Conservation (phyloP, 108 stramenopile species). For the Epithemia pelagica region DNA sequence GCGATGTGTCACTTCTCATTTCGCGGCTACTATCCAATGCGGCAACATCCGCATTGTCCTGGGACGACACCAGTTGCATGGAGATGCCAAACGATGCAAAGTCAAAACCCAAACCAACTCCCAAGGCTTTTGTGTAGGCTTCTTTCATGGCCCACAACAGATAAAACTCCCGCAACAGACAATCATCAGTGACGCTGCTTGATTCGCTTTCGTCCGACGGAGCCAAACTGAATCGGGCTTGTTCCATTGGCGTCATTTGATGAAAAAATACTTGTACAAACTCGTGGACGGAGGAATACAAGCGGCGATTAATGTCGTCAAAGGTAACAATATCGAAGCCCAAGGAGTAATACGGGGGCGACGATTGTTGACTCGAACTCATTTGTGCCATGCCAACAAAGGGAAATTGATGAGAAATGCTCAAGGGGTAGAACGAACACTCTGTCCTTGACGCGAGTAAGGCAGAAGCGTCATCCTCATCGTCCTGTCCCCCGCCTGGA, state of each 20-base stretch:
- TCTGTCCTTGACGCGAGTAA: slow-evolving; percentile 21
- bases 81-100: slow-evolving; percentile 56
- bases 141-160: slow-evolving; percentile 82
- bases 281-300: slow-evolving; percentile 41
- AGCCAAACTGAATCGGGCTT: slow-evolving; percentile 61
- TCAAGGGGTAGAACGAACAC: slow-evolving; percentile 29
- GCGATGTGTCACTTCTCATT: too few relatives aligned
- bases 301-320: slow-evolving; percentile 23
- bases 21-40: too few relatives aligned
- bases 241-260: slow-evolving; percentile 9
- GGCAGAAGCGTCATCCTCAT: too few relatives aligned
- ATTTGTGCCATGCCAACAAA: slow-evolving; percentile 52
- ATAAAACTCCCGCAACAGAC: slow-evolving; percentile 51
- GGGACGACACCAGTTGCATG: too few relatives aligned
- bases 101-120: slow-evolving; percentile 53
- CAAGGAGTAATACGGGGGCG: slow-evolving; percentile 13
- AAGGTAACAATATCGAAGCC: slow-evolving; percentile 73
- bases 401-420: slow-evolving; percentile 76
- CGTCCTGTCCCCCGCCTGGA: too few relatives aligned
- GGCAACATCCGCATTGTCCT: too few relatives aligned
- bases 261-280: slow-evolving; percentile 45
- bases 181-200: slow-evolving; percentile 18
- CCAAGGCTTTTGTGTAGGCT: slow-evolving; percentile 79
- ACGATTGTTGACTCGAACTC: not conserved
- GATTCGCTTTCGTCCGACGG: slow-evolving; percentile 19